A percentile compares a stretch with the other conserved stretches of the same genome.
Conservation (phyloP, 768 basidiomycete genomes). For the Punctularia strigosozonata region DNA sequence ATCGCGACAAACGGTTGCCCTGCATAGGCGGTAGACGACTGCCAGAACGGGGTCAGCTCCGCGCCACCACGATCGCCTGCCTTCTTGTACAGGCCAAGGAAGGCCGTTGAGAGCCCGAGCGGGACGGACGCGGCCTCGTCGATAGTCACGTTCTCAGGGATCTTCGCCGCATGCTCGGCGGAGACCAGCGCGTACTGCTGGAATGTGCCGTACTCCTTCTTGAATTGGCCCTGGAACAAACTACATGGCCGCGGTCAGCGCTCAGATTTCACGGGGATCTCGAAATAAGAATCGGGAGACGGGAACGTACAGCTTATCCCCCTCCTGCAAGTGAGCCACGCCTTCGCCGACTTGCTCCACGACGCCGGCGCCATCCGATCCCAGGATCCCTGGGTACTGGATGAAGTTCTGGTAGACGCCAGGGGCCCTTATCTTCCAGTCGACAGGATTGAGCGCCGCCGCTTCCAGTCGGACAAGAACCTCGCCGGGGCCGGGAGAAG, state of each 20-base stretch:
- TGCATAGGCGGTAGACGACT: slow-evolving; percentile 9
- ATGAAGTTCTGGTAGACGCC: slow-evolving; percentile 21
- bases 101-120: slow-evolving; percentile 17
- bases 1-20: slow-evolving; percentile 14
- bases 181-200: slow-evolving; percentile 1
- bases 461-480: slow-evolving; percentile 16
- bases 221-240: neutral
- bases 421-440: slow-evolving; percentile 22
- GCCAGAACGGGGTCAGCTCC: slow-evolving; percentile 10
- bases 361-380: slow-evolving; percentile 17
- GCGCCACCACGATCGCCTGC: neutral
- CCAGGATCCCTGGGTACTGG: slow-evolving; percentile 16
- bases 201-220: slow-evolving; percentile 4
- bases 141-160: slow-evolving; percentile 17
- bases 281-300: neutral
- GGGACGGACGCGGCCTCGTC: slow-evolving; percentile 20
- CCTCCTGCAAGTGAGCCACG: slow-evolving; percentile 21
- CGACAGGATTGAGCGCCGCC: slow-evolving; percentile 21
- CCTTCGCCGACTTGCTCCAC: slow-evolving; percentile 27
- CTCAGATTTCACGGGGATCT: neutral
- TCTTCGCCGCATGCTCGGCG: slow-evolving; percentile 1
- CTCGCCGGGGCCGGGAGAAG: slow-evolving; percentile 9
- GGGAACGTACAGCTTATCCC: slow-evolving; percentile 26
- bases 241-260: neutral
- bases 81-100: slow-evolving; percentile 16